Evolutionary conservation across 257 asterid species (phyloP).

Genomic region (Thymus mandschuricus): DNA sequence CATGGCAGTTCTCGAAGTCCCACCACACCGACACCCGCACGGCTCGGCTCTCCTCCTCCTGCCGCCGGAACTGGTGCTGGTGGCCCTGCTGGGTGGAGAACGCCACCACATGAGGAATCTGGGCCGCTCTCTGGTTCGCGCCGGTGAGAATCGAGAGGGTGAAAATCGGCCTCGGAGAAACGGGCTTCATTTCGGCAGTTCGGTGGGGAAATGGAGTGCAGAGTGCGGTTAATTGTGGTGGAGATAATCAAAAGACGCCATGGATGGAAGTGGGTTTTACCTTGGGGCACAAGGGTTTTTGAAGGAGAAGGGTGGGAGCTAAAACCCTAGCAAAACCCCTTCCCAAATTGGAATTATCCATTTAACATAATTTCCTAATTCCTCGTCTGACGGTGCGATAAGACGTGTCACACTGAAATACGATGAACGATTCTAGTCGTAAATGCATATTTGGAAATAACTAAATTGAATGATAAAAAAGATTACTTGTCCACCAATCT

Average conservation of each 20-base stretch:
- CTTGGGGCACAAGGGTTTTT: slow-evolving; percentile 14
- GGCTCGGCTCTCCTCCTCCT: slow-evolving; percentile 71
- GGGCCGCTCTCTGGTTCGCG: slow-evolving; percentile 24
- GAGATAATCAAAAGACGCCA: slow-evolving; percentile 4
- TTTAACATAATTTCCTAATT: too few species aligned
- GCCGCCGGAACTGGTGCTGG: slow-evolving; percentile 45
- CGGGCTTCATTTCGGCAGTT: slow-evolving; percentile 40
- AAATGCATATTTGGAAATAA: too few species aligned
- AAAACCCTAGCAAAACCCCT: slow-evolving; percentile 39
- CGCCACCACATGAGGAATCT: slow-evolving; percentile 28
- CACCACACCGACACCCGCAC: slow-evolving; percentile 97
- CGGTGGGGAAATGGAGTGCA: neutral
- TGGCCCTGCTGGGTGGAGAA: slow-evolving; percentile 30
- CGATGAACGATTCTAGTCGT: too few species aligned
- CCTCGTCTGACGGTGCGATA: too few species aligned
- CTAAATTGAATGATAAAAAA: too few species aligned
- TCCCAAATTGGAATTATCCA: neutral
- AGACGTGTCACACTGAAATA: too few species aligned
- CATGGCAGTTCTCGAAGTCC: slow-evolving; percentile 88
- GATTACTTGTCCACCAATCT: too few species aligned
- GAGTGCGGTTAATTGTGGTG: slow-evolving; percentile 5
- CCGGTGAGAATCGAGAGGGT: slow-evolving; percentile 38
- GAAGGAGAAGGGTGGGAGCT: neutral
- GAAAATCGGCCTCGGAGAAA: slow-evolving; percentile 41
- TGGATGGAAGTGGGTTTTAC: slow-evolving; percentile 22